Evolutionary conservation across 176 grass and related monocot species (phyloP), one percentile per base, ranked within the genome.

Genomic region (Bolboschoenus planiculmis): DNA sequence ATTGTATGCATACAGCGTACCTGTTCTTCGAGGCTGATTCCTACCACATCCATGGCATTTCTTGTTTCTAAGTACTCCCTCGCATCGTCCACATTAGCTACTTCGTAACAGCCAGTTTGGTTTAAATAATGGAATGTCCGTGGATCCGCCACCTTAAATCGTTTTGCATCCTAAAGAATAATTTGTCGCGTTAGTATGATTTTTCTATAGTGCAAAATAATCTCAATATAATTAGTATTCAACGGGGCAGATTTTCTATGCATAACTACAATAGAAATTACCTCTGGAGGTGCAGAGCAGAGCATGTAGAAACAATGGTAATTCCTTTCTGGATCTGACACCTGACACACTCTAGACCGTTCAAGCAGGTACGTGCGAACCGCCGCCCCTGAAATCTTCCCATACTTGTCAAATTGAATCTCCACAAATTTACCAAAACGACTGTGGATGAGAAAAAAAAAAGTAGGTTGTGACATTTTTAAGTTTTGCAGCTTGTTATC

Each of bases 231-330:
- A 26, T 5, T 29, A 16, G 37, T 10, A 53, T 53, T 53, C 50
- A 2, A 0, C 18, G 15, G 2, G 14, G 50, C 18, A 53, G 4
- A 16, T 53, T 29, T 60, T 60, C 24, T 10, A 60, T 6, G 56
- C 36, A 47, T 29, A 48, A 24, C 7, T 48, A 64, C 20, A 30
- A 76, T 11, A 85, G 48, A 87, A 62, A 92, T 57, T 92, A 97
- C 95, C 92, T 97, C 95, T 14, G 92, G 95, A 14, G 92, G 95
- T 36, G 95, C 95, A 78, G 78, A 40, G 55, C 95, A 97, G 50
- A 97, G 87, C 95, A 97, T 97, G 65, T 97, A 97, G 47, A 97
- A 97, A 82, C 92, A 97, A 81, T 97, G 95, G 81, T 97, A 97
- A 46, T 97, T 97, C 88, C 95, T 91, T 79, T 97, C 95, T 55